Base-by-base conservation (phyloP, 441 rosid genomes). In the Populus tomentosa region DNA sequence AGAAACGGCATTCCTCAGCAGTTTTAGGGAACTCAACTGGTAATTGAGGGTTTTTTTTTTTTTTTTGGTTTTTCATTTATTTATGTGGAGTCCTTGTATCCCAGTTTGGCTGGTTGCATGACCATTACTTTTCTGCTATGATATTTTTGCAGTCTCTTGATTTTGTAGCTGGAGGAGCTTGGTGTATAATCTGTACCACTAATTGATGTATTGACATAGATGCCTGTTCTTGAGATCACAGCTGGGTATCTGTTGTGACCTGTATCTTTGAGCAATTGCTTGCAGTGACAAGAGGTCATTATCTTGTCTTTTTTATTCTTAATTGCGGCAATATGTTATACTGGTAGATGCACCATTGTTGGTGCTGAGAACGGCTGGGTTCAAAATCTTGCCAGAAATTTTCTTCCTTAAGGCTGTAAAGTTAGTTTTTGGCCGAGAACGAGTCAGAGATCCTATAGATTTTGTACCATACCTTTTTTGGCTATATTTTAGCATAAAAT, bases 61-160 rank as follows among this genome's bases (percentile, higher is more conserved):
- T 28, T 28, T 28, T 3, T n/a, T n/a, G n/a, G 30, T 28, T 28
- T 28, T 28, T 28, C 30, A 28, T 28, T 28, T 28, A 28, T 28
- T 40, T 14, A 46, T 38, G 71, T 26, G 46, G 30, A 28, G 30
- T 28, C 30, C 3, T 28, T 28, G 66, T 77, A 56, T 28, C 20
- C 16, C 40, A 67, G 74, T 75, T 28, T 53, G 21, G 67, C 40
- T 67, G 42, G 59, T 30, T 18, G 33, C 40, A 21, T 38, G 38
- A 76, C 62, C 11, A 38, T 70, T 23, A 8, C 16, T n/a, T 32
- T 46, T 13, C 42, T 38, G 32, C 56, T 80, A 7, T 33, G 13
- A 50, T 82, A 42, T 77, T 71, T 71, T 74, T 87, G 82, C 87
- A 80, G 87, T 80, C 71, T 21, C 28, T 38, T 46, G 69, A 76